Base-by-base conservation (phyloP, 1,284 basidiomycete genomes). In the Athelia sp. region DNA sequence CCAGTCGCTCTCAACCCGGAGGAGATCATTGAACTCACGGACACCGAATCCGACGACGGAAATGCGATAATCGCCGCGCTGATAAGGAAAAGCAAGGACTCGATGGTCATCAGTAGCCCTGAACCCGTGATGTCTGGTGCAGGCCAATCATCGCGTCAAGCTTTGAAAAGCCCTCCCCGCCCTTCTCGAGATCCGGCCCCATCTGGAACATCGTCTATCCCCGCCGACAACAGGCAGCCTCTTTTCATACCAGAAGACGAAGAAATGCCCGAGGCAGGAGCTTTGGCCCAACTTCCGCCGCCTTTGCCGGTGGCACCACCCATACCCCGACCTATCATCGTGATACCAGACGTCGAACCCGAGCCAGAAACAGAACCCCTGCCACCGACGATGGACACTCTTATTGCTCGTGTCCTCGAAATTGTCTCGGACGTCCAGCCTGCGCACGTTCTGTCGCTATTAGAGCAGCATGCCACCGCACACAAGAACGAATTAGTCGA, bases 381-480 rank as follows among this genome's bases (percentile, higher is more conserved):
- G n/a, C n/a, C n/a, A n/a, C n/a, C n/a, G n/a, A 24, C 54, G 10
- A 29, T 48, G 22, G 54, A 54, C 22, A 43, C 19, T 1, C 66
- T 59, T 49, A 63, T 80, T 43, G 71, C 74, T 6, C 76, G 72
- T 45, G 71, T 87, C 31, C 66, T 85, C 36, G 84, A 87, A 58
- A 74, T 89, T 32, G 64, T 87, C 19, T 86, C 87, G 0, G 82
- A 87, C 56, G 82, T 86, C 10, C 70, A 75, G 9, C 78, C 79
- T 0, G 68, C 71, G 2, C 71, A 86, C 54, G 73, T 73, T 10
- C 58, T 69, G 17, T 53, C 61, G 1, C 74, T 86, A 23, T 59
- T 86, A 11, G 61, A 67, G 29, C 57, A 70, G 44, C 66, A 75
- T 51, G 54, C 70, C 18, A 56, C 65, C 4, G 55, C 60, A 8